Base-by-base conservation (phyloP, 805 yeast genomes). In the Pichia occidentalis region DNA sequence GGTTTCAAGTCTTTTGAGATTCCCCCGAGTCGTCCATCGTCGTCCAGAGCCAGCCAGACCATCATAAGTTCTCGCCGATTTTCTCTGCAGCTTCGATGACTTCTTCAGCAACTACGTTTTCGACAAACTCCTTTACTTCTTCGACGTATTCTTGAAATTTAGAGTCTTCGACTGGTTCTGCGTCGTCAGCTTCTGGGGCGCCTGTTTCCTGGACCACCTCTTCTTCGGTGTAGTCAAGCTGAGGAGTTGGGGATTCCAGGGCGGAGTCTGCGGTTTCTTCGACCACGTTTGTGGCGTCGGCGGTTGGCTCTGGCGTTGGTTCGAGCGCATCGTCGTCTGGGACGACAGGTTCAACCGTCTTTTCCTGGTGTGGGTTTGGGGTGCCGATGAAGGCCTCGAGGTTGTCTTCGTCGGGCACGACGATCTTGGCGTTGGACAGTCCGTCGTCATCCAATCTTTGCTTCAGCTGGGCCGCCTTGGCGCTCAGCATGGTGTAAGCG, bases 21-120 rank as follows among this genome's bases (percentile, higher is more conserved):
- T n/a, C n/a, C n/a, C n/a, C n/a, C n/a, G n/a, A n/a, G n/a, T n/a
- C n/a, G n/a, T n/a, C n/a, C n/a, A n/a, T n/a, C n/a, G n/a, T n/a
- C n/a, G n/a, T n/a, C n/a, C n/a, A n/a, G n/a, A n/a, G n/a, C n/a
- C 8, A 16, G 1, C 7, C 11, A n/a, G 5, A 25, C 7, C 19
- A 27, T 36, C 14, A 43, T 4, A 43, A 18, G 7, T 35, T 36
- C n/a, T 35, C 25, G 11, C 42, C 48, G n/a, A 39, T 29, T 24
- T 39, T 46, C 14, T 29, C 44, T 11, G 44, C 44, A 4, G 30
- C 33, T 34, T 42, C 42, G 9, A 39, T 40, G 10, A 29, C 22
- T 20, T 40, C 39, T 25, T 35, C 38, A 5, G 25, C 37, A 10
- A 29, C 30, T 8, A 35, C 33, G 16, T 29, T 22, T 12, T 36